Evolutionary conservation across 768 basidiomycete genomes (phyloP).

Genomic region (Phylloporus rhodoxanthus): DNA sequence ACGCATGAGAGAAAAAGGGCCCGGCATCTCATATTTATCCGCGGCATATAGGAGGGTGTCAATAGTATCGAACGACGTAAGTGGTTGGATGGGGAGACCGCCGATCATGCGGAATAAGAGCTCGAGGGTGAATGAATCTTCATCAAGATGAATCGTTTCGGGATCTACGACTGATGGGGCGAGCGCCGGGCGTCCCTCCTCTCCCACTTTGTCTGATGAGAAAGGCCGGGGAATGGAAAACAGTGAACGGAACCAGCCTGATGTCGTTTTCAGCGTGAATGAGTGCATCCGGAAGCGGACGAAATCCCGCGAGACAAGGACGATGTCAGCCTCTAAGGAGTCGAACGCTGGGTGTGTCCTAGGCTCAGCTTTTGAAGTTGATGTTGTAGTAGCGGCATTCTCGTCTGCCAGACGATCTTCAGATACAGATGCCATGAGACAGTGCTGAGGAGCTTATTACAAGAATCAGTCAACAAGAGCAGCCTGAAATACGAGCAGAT

Average conservation of each 20-base stretch:
- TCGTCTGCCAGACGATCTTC: slow-evolving; percentile 5
- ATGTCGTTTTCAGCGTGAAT: slow-evolving; percentile 53
- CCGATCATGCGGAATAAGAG: slow-evolving; percentile 55
- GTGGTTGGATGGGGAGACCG: slow-evolving; percentile 46
- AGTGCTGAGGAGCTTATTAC: neutral
- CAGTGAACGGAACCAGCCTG: slow-evolving; percentile 53
- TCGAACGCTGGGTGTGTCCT: slow-evolving; percentile 46
- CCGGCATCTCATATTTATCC: slow-evolving; percentile 69
- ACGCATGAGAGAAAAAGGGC: slow-evolving; percentile 54
- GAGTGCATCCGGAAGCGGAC: slow-evolving; percentile 54
- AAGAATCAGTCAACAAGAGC: neutral
- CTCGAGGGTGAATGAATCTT: slow-evolving; percentile 51
- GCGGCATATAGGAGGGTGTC: slow-evolving; percentile 57
- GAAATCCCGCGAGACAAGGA: slow-evolving; percentile 45
- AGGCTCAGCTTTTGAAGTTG: slow-evolving; percentile 5
- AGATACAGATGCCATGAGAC: slow-evolving; percentile 13
- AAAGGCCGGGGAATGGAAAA: slow-evolving; percentile 48
- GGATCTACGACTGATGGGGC: slow-evolving; percentile 13
- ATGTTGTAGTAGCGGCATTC: neutral
- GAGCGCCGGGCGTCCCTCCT: slow-evolving; percentile 1
- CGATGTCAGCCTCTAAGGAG: slow-evolving; percentile 49
- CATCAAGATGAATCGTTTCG: slow-evolving; percentile 49
- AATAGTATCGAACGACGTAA: slow-evolving; percentile 47
- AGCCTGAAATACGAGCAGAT: neutral
- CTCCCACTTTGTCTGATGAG: neutral